phyloP scores from a whole-genome alignment of 108 stramenopile species.

The Cyclostephanos invisitatus region DNA sequence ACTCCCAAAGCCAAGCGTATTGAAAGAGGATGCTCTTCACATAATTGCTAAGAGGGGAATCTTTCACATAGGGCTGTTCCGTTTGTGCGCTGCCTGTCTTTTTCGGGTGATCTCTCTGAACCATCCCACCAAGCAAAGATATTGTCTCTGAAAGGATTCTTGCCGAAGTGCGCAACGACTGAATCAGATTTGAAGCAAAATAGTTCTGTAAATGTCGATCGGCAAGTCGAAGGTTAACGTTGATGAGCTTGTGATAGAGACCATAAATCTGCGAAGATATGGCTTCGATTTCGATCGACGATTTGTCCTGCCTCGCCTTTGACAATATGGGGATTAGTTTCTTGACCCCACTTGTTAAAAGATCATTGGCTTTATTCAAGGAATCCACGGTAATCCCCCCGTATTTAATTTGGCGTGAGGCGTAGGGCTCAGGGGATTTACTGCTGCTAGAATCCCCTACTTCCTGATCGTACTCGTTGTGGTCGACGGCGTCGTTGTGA shows the following conservation, averaged over 20 bases:
- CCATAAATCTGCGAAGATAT: conserved; percentile 76
- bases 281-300: conserved; percentile 54
- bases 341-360: conserved; percentile 59
- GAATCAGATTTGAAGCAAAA: conserved; percentile 80
- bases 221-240: conserved; percentile 74
- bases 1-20: conserved; percentile 82
- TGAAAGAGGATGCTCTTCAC: conserved; percentile 60
- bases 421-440: conserved; percentile 38
- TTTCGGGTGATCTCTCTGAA: not conserved
- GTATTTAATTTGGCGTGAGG: conserved; percentile 60
- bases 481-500: conserved; percentile 25
- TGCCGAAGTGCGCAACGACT: conserved; percentile 64
- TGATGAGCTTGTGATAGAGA: conserved; percentile 73
- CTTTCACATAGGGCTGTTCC: not conserved
- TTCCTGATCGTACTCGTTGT: conserved; percentile 15
- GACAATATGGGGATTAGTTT: conserved; percentile 53
- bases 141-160: conserved; percentile 59
- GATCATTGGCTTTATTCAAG: conserved; percentile 80
- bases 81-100: not conserved
- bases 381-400: conserved; percentile 57
- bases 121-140: conserved; percentile 38
- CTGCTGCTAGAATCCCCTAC: conserved; percentile 4
- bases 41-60: conserved; percentile 19
- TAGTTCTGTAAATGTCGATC: conserved; percentile 80
- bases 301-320: conserved; percentile 33